Evolutionary conservation across 371 early-diverging fungal genomes (phyloP).

Genomic region (Conidiobolus incongruus): DNA sequence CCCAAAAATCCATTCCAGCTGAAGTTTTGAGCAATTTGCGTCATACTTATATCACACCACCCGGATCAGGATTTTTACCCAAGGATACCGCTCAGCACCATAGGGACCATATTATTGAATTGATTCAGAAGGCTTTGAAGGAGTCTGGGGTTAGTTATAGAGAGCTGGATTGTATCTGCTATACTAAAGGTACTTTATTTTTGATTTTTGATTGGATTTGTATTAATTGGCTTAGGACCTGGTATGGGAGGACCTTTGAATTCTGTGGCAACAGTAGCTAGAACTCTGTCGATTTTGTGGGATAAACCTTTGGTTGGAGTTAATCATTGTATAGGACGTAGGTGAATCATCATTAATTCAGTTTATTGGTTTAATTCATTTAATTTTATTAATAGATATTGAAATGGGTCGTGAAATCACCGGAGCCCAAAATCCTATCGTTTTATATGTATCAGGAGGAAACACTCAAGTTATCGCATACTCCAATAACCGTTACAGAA

Average conservation of each 20-base stretch:
- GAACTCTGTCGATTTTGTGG: slow-evolving; percentile 85
- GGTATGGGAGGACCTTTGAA: slow-evolving; percentile 97
- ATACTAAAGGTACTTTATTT: slow-evolving; percentile 57
- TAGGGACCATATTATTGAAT: slow-evolving; percentile 48
- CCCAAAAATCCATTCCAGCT: slow-evolving; percentile 6
- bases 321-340: slow-evolving; percentile 98
- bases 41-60: slow-evolving; percentile 91
- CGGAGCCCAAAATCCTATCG: slow-evolving; percentile 87
- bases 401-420: slow-evolving; percentile 99
- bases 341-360: slow-evolving; percentile 6
- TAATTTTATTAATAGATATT: slow-evolving; percentile 37
- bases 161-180: slow-evolving; percentile 88
- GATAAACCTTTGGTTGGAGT: slow-evolving; percentile 90
- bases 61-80: slow-evolving; percentile 95
- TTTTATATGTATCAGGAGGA: slow-evolving; percentile 98
- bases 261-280: slow-evolving; percentile 84
- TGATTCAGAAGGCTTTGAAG: slow-evolving; percentile 58
- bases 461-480: slow-evolving; percentile 99
- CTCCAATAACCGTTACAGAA: slow-evolving; percentile 78
- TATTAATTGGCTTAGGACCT: slow-evolving; percentile 36
- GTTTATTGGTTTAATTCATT: background rate
- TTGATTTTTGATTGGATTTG: background rate
- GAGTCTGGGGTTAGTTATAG: slow-evolving; percentile 45
- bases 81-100: slow-evolving; percentile 95
- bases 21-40: slow-evolving; percentile 81